Conservation (phyloP, 2,329 filamentous ascomycete species). For the Diaporthe aspalathi region DNA sequence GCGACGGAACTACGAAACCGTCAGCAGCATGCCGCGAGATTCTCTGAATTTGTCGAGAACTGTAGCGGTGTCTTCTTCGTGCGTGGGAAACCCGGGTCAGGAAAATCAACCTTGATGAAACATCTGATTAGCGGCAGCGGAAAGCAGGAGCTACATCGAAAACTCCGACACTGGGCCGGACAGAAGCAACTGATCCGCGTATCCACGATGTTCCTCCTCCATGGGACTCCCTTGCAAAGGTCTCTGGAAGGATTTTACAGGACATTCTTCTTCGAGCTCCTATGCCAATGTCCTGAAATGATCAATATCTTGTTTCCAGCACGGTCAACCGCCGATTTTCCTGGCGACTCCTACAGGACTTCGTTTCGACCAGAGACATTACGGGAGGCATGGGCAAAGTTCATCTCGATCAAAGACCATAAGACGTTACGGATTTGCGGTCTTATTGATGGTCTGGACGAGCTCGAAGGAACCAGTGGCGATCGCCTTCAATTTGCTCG, state of each 20-base stretch:
- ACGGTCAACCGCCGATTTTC: rapidly evolving
- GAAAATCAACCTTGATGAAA: neutral
- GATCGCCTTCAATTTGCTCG: neutral
- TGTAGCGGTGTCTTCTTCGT: neutral
- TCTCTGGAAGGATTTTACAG: neutral
- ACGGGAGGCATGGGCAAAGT: neutral
- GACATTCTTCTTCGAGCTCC: neutral
- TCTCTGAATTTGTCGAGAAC: neutral
- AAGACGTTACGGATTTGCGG: neutral
- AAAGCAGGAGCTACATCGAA: neutral
- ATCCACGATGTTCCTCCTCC: neutral
- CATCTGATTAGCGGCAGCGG: neutral
- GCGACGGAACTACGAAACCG: neutral
- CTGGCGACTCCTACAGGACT: neutral
- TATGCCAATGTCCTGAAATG: neutral
- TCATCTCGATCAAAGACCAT: neutral
- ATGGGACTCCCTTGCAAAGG: neutral
- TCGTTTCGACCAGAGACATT: neutral
- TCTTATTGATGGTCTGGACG: neutral
- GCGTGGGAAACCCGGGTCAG: neutral
- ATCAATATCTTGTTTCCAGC: neutral
- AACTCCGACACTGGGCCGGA: neutral
- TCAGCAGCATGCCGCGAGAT: neutral
- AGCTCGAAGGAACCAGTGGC: neutral
- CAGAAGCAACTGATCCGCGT: neutral